Percentiles rank a stretch among this genome's conserved stretches.
These are phyloP conservation scores for Pezicula carpinea DNA, from an alignment of 2,329 filamentous ascomycete species.

Conservation along the genomic window DNA sequence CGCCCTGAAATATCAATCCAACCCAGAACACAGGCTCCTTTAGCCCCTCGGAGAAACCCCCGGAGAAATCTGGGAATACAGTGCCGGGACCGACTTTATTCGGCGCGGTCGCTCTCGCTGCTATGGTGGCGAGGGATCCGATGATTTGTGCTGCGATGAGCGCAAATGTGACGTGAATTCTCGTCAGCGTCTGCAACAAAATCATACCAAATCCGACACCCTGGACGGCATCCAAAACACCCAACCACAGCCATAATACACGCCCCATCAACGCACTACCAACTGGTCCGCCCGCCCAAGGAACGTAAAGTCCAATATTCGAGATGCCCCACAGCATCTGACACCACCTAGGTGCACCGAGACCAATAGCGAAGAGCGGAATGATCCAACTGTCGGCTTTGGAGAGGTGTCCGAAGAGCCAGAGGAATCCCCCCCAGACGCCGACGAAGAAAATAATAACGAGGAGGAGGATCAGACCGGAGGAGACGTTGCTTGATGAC, in stretches of 20 bases:
- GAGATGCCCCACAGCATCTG: slow-evolving; percentile 64
- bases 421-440: slow-evolving; percentile 51
- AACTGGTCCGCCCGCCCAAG: slow-evolving; percentile 53
- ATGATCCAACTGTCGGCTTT: slow-evolving; percentile 61
- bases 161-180: slow-evolving; percentile 60
- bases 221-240: slow-evolving; percentile 59
- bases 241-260: slow-evolving; percentile 62
- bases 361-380: slow-evolving; percentile 62
- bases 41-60: slow-evolving; percentile 39
- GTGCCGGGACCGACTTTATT: slow-evolving; percentile 56
- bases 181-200: slow-evolving; percentile 58
- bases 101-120: slow-evolving; percentile 54
- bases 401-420: slow-evolving; percentile 48
- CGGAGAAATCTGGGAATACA: slow-evolving; percentile 58
- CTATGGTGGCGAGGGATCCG: slow-evolving; percentile 57
- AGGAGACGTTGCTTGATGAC: slow-evolving; percentile 36
- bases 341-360: slow-evolving; percentile 61
- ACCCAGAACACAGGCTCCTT: slow-evolving; percentile 57
- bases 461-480: slow-evolving; percentile 53
- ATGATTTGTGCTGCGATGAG: slow-evolving; percentile 57
- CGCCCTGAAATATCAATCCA: slow-evolving; percentile 50
- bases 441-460: slow-evolving; percentile 49
- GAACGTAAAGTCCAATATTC: slow-evolving; percentile 55
- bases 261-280: slow-evolving; percentile 52
- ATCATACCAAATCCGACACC: slow-evolving; percentile 66